Conservation (phyloP, 1,284 basidiomycete genomes). For the Exobasidium cylindrosporum region DNA sequence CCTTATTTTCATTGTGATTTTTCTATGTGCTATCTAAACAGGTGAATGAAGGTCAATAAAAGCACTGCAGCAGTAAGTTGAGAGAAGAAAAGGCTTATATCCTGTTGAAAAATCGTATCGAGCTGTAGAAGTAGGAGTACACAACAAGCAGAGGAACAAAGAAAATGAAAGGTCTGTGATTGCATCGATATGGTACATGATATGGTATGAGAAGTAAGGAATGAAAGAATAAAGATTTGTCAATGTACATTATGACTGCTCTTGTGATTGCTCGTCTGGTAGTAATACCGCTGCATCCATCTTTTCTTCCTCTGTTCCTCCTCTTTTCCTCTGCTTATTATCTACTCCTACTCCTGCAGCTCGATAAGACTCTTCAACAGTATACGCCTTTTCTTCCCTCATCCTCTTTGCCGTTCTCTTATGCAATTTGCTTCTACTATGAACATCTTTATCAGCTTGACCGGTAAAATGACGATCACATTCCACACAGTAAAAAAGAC, state of each 20-base stretch:
- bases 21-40: not conserved
- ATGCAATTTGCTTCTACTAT: slow-evolving; percentile 49
- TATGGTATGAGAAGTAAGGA: not conserved
- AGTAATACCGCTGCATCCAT: not conserved
- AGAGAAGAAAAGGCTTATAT: no score
- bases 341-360: slow-evolving; percentile 51
- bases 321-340: slow-evolving; percentile 34
- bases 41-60: not conserved
- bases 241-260: not conserved
- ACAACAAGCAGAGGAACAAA: not conserved
- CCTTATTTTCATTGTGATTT: not conserved
- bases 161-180: not conserved
- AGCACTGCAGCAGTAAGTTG: no score
- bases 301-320: not conserved
- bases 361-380: slow-evolving; percentile 45
- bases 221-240: not conserved
- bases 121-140: no score
- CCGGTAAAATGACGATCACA: slow-evolving; percentile 53
- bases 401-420: slow-evolving; percentile 51
- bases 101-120: no score
- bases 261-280: not conserved
- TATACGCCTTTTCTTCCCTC: slow-evolving; percentile 48
- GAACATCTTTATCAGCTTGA: slow-evolving; percentile 44
- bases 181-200: no score
- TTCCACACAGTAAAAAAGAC: slow-evolving; percentile 53